Evolutionary conservation across 2,329 filamentous ascomycete genomes (phyloP), one percentile per base, ranked within the genome.

Genomic region (Dactylellina sp.): DNA sequence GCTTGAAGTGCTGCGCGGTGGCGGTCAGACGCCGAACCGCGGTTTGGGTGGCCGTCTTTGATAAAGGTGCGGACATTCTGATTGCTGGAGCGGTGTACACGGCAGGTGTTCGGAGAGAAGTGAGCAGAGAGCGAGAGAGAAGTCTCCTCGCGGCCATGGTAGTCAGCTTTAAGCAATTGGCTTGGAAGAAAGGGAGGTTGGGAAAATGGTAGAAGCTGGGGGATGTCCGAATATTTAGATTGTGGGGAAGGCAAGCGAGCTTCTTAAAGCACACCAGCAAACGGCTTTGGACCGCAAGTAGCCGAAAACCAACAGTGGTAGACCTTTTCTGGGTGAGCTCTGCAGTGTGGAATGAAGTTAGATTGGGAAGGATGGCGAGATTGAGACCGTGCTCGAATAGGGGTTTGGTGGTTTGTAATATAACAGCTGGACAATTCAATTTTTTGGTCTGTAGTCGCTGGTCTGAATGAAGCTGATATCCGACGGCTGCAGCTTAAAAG

Each of bases 21-120:
- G 85, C 86, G 78, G 88, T 85, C 76, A 89, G 81, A 79, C 86
- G 83, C 79, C 86, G 83, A 59, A 83, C 81, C 70, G 85, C 84
- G 55, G 81, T 77, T 24, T 63, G 62, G 39, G 42, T 61, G 1
- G 53, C 60, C 44, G 72, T 57, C 42, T 71, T 37, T 16, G 64
- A 71, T 12, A 62, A 22, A 12, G 75, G 40, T 55, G 57, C 55
- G 52, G 68, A 50, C 57, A 72, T 64, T 49, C 64, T 65, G 32
- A 68, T 57, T 32, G 75, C 59, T 44, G 56, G 72, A n/a, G 70
- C 22, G 40, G 55, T 42, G 50, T 65, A 40, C 22, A 66, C 47
- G 11, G 53, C 56, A 42, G 61, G 62, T 50, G 76, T 76, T 44
- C 75, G 70, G 46, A 76, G 62, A 20, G 61, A 44, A 16, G 70